Percentiles rank a stretch among this genome's conserved stretches.
Conservation (phyloP, 169 alveolate genomes). For the Babesia ovata region DNA sequence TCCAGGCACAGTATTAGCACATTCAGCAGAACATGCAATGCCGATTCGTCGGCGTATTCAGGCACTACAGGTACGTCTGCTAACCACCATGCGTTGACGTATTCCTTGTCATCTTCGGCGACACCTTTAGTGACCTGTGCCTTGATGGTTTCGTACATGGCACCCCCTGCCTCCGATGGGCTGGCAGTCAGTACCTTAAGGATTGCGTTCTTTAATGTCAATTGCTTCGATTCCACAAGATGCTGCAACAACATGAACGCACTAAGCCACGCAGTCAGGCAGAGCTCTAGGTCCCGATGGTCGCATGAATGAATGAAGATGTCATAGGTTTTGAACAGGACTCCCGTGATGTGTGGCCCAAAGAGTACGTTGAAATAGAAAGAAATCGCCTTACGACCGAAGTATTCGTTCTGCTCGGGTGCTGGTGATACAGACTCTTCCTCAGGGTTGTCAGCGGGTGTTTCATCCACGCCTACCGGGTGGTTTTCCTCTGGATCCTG, state of each 20-base stretch:
- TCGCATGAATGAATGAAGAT: constrained; percentile 6
- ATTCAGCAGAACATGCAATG: constrained; percentile 36
- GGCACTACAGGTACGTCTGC: not conserved
- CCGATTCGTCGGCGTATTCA: constrained; percentile 20
- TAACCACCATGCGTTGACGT: constrained; percentile 31
- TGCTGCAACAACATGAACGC: constrained; percentile 23
- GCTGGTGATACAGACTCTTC: not conserved
- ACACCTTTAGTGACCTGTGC: constrained; percentile 2
- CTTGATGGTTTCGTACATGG: constrained; percentile 24
- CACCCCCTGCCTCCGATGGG: constrained; percentile 45
- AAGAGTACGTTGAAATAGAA: constrained; percentile 25
- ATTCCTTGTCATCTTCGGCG: not conserved
- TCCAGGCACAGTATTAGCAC: constrained; percentile 48
- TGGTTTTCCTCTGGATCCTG: constrained; percentile 11
- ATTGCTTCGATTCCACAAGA: constrained; percentile 10
- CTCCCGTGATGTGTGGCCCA: constrained; percentile 43
- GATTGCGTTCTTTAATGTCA: constrained; percentile 33
- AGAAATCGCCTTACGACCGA: constrained; percentile 13
- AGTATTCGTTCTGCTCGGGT: not conserved
- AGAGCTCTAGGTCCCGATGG: constrained; percentile 42
- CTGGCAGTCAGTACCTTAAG: constrained; percentile 33
- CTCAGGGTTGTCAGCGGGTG: not conserved
- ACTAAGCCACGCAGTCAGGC: constrained; percentile 56
- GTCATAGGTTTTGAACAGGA: constrained; percentile 21
- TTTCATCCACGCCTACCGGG: not conserved